A percentile compares a stretch with the other conserved stretches of the same genome.
These are phyloP conservation scores for Paramecium bursaria DNA, from an alignment of 73 alveolate genomes.

Conservation along the genomic window DNA sequence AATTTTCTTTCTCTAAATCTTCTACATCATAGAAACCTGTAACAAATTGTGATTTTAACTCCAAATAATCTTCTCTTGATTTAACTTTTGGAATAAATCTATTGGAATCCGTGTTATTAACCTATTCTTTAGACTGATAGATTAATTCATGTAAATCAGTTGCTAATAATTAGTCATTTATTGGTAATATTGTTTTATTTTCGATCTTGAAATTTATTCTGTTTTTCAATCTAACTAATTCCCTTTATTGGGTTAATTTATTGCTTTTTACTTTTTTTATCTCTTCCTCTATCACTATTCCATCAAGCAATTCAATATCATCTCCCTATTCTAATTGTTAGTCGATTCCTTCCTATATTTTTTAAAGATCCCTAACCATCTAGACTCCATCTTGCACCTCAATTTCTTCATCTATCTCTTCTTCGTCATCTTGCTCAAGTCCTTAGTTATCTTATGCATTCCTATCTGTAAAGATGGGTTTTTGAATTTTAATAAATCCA, in stretches of 20 bases:
- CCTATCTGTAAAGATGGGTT: conserved; percentile 93
- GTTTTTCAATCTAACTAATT: conserved; percentile 75
- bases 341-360: conserved; percentile 71
- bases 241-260: conserved; percentile 74
- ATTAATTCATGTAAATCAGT: conserved; percentile 68
- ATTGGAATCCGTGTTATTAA: conserved; percentile 50
- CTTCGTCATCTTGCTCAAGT: conserved; percentile 65
- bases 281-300: conserved; percentile 77
- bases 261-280: conserved; percentile 66
- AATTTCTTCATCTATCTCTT: conserved; percentile 74
- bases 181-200: conserved; percentile 33
- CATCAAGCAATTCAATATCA: conserved; percentile 86
- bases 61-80: conserved; percentile 1
- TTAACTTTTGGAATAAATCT: conserved; percentile 51
- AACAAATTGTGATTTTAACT: conserved; percentile 12
- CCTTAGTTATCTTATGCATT: conserved; percentile 82
- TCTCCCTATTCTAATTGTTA: conserved; percentile 78
- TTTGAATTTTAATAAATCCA: conserved; percentile 97
- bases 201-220: conserved; percentile 43
- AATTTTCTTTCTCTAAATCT: conserved; percentile 74
- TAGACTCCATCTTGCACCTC: conserved; percentile 77
- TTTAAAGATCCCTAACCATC: conserved; percentile 79
- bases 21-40: conserved; percentile 63
- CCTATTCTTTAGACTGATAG: conserved; percentile 24
- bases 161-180: conserved; percentile 32